A percentile compares a stretch with the other conserved stretches of the same genome.
These are phyloP conservation scores for Penicillium herquei DNA, from an alignment of 495 filamentous ascomycete species.

Conservation along the genomic window DNA sequence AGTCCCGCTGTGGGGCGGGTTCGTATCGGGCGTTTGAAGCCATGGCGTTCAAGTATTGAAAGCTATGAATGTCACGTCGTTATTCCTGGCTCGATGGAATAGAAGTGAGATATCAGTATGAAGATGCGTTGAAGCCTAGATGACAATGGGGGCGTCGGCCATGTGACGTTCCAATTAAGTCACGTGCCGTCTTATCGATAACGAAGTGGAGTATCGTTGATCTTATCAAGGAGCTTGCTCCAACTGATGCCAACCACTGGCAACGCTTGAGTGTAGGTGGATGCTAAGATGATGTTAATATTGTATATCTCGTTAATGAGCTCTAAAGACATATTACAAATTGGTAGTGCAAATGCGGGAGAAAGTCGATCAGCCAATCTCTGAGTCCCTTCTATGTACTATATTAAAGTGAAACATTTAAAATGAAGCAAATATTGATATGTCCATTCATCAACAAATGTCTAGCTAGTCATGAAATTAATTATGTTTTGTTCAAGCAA, in stretches of 20 bases:
- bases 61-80: background rate
- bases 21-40: conserved; percentile 68
- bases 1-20: conserved; percentile 70
- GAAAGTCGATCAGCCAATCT: too few relatives aligned
- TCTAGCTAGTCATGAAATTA: conserved; percentile 1
- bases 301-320: too few relatives aligned
- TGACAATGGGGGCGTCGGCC: conserved; percentile 13
- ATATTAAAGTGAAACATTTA: too few relatives aligned
- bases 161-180: conserved; percentile 21
- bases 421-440: background rate
- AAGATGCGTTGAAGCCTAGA: conserved; percentile 1
- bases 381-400: too few relatives aligned
- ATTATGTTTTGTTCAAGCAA: conserved; percentile 3
- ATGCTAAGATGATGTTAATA: background rate
- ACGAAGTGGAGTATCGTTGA: background rate
- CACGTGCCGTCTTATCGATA: conserved; percentile 17
- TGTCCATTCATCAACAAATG: conserved; percentile 8
- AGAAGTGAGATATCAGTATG: background rate
- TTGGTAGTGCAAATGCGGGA: too few relatives aligned
- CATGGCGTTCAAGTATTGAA: conserved; percentile 41
- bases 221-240: background rate
- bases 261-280: background rate
- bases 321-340: too few relatives aligned
- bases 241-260: background rate
- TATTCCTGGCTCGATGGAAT: background rate